Evolutionary conservation across 345 rosid genomes (phyloP).

Genomic region (Odontarrhena argentea): DNA sequence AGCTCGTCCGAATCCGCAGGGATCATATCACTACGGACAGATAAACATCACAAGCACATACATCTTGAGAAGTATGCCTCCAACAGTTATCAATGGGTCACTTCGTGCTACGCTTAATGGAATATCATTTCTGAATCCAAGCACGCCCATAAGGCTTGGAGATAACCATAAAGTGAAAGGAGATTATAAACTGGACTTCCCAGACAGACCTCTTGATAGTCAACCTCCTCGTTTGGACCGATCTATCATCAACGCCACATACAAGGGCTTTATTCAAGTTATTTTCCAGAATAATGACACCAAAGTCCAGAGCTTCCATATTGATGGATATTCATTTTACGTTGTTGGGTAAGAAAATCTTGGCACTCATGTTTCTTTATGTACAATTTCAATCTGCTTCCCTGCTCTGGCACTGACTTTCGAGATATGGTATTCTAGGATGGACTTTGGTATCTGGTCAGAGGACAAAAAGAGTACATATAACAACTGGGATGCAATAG

Average conservation of each 20-base stretch:
- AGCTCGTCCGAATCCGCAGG: slow-evolving; percentile 98
- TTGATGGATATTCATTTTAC: slow-evolving; percentile 81
- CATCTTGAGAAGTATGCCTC: slow-evolving; percentile 71
- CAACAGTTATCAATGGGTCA: slow-evolving; percentile 54
- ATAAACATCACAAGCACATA: slow-evolving; percentile 82
- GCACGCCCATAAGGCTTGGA: slow-evolving; percentile 78
- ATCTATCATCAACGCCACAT: slow-evolving; percentile 86
- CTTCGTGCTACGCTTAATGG: slow-evolving; percentile 73
- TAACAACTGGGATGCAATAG: slow-evolving; percentile 74
- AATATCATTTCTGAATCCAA: slow-evolving; percentile 73
- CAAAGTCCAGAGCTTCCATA: slow-evolving; percentile 82
- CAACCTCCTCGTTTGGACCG: slow-evolving; percentile 52
- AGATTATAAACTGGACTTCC: slow-evolving; percentile 86
- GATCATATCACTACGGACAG: slow-evolving; percentile 86
- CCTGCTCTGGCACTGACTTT: no score
- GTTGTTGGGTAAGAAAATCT: slow-evolving; percentile 74
- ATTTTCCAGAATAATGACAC: slow-evolving; percentile 91
- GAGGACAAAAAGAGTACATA: slow-evolving; percentile 67
- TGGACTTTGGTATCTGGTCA: slow-evolving; percentile 93
- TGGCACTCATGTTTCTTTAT: no score
- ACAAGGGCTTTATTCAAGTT: slow-evolving; percentile 81
- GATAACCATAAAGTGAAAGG: slow-evolving; percentile 74
- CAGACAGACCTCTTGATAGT: slow-evolving; percentile 62
- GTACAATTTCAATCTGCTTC: no score
- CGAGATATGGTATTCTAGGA: slow-evolving; percentile 47